Base-by-base conservation (phyloP, 202 grass and related monocot genomes). In the Dendrocalamus latiflorus region DNA sequence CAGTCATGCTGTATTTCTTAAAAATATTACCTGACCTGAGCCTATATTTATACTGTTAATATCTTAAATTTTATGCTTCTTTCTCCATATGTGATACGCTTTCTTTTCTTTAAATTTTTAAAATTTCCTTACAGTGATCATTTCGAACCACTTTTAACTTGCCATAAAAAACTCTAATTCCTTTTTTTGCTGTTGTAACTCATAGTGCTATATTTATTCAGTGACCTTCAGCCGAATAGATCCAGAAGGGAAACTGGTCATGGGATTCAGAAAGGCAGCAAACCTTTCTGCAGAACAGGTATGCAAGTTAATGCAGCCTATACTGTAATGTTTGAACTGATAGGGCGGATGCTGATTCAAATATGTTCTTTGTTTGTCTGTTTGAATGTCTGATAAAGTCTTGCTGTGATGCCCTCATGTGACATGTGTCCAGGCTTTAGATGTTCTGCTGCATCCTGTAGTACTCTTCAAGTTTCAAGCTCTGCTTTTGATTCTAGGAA, bases 161-260 rank as follows among this genome's bases (percentile, higher is more conserved):
- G 17, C 2, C 26, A 62, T 33, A 33, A 62, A 14, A n/a, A 57
- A 62, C 59, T 33, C 26, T n/a, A 17, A 7, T 33, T 62, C 26
- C 26, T 7, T 30, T 56, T 75, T 50, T 60, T 39, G 3, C 10
- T 36, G 41, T 64, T 75, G 34, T 88, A 68, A 78, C 51, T 45
- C 12, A 68, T 41, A 2, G 8, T 88, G 16, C 9, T 71, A 44
- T 87, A 74, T 85, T 56, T 79, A n/a, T 76, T 68, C 73, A 99
- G 96, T 99, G 58, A 99, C 93, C 42, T 99, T 99, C 63, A 99
- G 96, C 68, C 85, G 89, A 77, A 88, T 96, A 65, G 96, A 99
- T 87, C 96, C 96, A 45, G 96, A 94, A 92, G 93, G 96, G 49
- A 99, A 92, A 65, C 74, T 99, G 79, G 82, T 99, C 65, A 99